Conservation (phyloP, 768 basidiomycete genomes). For the Leccinum rimulosum region DNA sequence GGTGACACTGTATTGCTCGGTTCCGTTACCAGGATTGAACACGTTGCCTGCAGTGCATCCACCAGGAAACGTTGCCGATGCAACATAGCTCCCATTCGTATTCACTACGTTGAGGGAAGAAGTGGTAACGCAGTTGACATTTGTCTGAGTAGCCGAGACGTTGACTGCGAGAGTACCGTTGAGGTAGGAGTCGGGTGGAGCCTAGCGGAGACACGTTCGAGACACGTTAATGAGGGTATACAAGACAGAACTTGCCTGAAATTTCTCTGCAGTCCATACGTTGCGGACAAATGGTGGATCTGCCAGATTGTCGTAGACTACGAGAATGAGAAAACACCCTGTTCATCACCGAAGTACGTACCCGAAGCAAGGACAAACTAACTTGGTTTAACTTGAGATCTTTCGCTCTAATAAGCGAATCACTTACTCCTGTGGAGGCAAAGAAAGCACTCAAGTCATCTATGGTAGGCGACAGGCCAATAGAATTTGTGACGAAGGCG, state of each 20-base stretch:
- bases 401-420: neutral
- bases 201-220: conserved; percentile 29
- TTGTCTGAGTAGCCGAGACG: conserved; percentile 47
- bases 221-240: neutral
- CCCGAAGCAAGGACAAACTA: conserved; percentile 32
- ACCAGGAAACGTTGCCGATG: conserved; percentile 44
- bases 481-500: conserved; percentile 40
- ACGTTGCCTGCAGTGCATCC: conserved; percentile 42
- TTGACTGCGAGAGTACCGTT: conserved; percentile 54
- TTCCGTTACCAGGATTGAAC: conserved; percentile 39
- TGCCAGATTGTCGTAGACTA: conserved; percentile 38
- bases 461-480: conserved; percentile 48
- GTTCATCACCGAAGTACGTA: conserved; percentile 1
- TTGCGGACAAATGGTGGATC: conserved; percentile 58
- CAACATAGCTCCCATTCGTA: conserved; percentile 30
- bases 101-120: conserved; percentile 25
- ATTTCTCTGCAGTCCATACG: conserved; percentile 55
- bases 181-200: conserved; percentile 40
- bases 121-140: conserved; percentile 47
- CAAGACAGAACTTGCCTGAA: conserved; percentile 36
- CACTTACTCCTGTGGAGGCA: conserved; percentile 55
- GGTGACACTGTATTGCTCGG: conserved; percentile 50
- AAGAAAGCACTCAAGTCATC: conserved; percentile 49
- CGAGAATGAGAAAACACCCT: neutral
- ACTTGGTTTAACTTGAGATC: conserved; percentile 24